Base-by-base conservation (phyloP, 164 flowering plant species). In the grape (Vitis vinifera) region DNA sequence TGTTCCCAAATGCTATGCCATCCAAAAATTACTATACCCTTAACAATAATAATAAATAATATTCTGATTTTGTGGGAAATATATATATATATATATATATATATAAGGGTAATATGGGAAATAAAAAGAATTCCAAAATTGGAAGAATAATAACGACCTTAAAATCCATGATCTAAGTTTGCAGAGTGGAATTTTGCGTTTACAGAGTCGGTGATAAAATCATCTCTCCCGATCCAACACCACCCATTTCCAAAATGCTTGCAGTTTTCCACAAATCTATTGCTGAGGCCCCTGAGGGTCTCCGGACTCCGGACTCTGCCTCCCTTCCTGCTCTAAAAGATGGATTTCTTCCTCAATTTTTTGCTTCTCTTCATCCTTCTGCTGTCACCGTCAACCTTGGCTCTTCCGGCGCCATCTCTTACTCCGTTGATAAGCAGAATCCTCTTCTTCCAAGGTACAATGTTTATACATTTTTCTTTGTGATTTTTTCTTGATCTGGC, bases 201-300 rank as follows among this genome's bases (percentile, higher is more conserved):
- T 15, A 16, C 53, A 64, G 30, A 49, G 51, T 23, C 53, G 12
- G n/a, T 64, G 58, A 15, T 51, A 14, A 47, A 13, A 15, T 10
- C 3, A 37, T 37, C 23, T 8, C 53, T 50, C 17, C n/a, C 23
- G 51, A 59, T 3, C 29, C 44, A 37, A 37, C 44, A 37, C 44
- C 44, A 2, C 44, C 44, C 4, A 6, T 3, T 6, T 37, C 27
- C n/a, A 90, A 83, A 77, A 96, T 96, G 99, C 73, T 96, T 30
- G 99, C 98, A 7, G 87, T 93, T 16, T 93, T 96, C 68, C 88
- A 91, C 68, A 85, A 89, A 77, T 80, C 95, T n/a, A 94, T 96
- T 64, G 99, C 98, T 1, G 83, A 91, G 76, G 74, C 87, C 76
- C 99, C 99, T 1, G 94, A 87, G 67, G 98, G 82, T 27, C 76